These are phyloP conservation scores for Penicillium corylophilum DNA, from an alignment of 2,329 filamentous ascomycete species.

Conservation along the genomic window DNA sequence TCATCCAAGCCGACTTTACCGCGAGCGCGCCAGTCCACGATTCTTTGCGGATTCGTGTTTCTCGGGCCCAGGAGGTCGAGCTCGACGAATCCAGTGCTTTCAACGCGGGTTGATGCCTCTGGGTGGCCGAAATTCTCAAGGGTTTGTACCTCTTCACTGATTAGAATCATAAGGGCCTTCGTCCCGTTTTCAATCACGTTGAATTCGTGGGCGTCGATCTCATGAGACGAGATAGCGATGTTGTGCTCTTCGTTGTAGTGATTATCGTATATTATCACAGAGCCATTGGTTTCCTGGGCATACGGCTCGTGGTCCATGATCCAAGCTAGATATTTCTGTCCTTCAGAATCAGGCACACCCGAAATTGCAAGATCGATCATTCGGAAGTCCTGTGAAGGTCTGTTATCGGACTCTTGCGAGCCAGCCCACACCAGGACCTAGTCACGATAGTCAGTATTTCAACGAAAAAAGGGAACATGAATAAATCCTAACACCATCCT, in stretches of 20 bases:
- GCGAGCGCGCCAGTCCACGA: background rate
- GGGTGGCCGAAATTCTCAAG: conserved; percentile 1
- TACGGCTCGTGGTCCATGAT: background rate
- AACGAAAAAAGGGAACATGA: background rate
- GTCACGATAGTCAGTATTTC: background rate
- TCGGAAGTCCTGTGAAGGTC: conserved; percentile 6
- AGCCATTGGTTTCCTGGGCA: background rate
- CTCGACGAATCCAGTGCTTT: conserved; percentile 4
- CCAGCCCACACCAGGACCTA: conserved; percentile 10
- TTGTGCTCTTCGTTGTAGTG: background rate
- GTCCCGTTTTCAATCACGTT: background rate
- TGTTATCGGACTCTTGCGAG: background rate
- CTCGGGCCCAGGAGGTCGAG: background rate
- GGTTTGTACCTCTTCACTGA: background rate
- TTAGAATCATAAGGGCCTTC: background rate
- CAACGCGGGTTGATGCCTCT: background rate
- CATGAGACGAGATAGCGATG: background rate
- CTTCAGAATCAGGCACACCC: background rate
- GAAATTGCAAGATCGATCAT: background rate
- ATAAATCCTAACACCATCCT: conserved; percentile 39
- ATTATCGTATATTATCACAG: conserved; percentile 1
- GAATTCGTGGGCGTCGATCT: conserved; percentile 1
- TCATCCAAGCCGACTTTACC: background rate
- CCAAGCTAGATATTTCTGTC: too few relatives aligned
- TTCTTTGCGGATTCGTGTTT: too few relatives aligned